phyloP scores from a whole-genome alignment of 1,139 yeast species.

The Pneumocystis wakefieldiae region DNA sequence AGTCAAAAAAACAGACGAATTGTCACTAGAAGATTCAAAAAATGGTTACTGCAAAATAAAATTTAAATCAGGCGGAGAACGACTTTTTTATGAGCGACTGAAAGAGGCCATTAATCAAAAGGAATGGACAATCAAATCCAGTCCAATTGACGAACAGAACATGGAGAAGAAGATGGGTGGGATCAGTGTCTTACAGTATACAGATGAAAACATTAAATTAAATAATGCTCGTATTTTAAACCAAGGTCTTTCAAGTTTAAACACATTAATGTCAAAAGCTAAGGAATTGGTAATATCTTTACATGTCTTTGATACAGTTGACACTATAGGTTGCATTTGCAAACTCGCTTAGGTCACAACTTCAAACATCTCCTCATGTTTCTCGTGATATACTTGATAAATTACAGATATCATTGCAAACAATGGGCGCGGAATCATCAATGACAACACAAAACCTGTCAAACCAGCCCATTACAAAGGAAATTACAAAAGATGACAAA shows the following conservation, averaged over 20 bases:
- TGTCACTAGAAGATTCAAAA: constrained; percentile 15
- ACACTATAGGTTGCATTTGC: constrained; percentile 30
- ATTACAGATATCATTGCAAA: not conserved
- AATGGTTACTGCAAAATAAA: constrained; percentile 12
- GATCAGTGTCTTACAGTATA: constrained; percentile 53
- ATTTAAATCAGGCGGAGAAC: not conserved
- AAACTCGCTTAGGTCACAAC: constrained; percentile 31
- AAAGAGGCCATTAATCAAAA: not conserved
- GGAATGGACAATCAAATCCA: constrained; percentile 1
- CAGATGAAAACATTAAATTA: constrained; percentile 42
- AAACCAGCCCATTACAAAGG: constrained; percentile 25
- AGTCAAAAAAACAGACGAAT: constrained; percentile 14
- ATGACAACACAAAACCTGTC: constrained; percentile 22
- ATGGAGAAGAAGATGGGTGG: constrained; percentile 29
- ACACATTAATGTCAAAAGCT: constrained; percentile 62
- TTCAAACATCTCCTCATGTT: constrained; percentile 18
- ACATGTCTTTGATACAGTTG: not conserved
- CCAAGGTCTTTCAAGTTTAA: constrained; percentile 61
- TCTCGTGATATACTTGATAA: not conserved
- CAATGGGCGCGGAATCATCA: constrained; percentile 3
- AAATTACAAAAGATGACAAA: constrained; percentile 24
- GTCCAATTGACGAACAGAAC: constrained; percentile 4
- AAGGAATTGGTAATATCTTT: constrained; percentile 42
- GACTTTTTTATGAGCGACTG: constrained; percentile 6
- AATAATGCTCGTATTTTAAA: constrained; percentile 48